phyloP scores from a whole-genome alignment of 1,139 yeast genomes.

The Geotrichum candidum region DNA sequence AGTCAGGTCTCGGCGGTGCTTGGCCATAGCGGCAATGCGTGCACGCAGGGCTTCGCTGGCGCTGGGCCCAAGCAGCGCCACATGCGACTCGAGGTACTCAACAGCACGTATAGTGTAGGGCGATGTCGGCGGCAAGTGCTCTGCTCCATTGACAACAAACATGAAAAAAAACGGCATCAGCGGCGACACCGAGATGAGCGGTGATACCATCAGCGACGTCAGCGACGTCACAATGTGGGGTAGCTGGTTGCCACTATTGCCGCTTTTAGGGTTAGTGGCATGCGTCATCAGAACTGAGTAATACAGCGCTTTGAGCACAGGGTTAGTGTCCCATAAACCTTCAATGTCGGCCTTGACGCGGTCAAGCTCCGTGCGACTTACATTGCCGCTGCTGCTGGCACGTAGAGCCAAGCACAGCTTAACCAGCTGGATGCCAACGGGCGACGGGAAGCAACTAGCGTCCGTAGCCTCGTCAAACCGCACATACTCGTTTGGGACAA shows the following conservation, averaged over 20 bases:
- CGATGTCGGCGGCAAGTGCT: not conserved
- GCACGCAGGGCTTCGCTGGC: not conserved
- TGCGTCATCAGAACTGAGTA: conserved; percentile 23
- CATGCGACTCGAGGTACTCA: not conserved
- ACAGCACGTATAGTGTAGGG: not conserved
- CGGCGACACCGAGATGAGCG: conserved; percentile 29
- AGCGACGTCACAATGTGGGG: conserved; percentile 12
- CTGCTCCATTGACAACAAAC: not conserved
- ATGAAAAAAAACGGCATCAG: conserved; percentile 17
- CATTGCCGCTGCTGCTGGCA: not conserved
- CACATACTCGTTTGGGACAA: conserved; percentile 23
- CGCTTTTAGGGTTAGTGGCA: not conserved
- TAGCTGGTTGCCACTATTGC: conserved; percentile 1
- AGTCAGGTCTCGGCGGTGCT: not conserved
- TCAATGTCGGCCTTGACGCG: conserved; percentile 22
- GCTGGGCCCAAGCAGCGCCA: not conserved
- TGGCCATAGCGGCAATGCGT: not conserved
- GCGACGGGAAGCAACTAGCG: conserved; percentile 22
- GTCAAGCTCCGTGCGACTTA: conserved; percentile 11
- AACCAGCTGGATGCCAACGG: conserved; percentile 26
- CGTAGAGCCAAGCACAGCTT: conserved; percentile 23
- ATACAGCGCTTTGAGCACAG: conserved; percentile 29
- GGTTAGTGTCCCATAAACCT: conserved; percentile 30
- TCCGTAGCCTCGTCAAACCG: conserved; percentile 21
- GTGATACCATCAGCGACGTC: conserved; percentile 26